Percentiles rank a stretch among this genome's conserved stretches.
These are phyloP conservation scores for Lachnellula hyalina DNA, from an alignment of 2,329 filamentous ascomycete species.

Conservation along the genomic window DNA sequence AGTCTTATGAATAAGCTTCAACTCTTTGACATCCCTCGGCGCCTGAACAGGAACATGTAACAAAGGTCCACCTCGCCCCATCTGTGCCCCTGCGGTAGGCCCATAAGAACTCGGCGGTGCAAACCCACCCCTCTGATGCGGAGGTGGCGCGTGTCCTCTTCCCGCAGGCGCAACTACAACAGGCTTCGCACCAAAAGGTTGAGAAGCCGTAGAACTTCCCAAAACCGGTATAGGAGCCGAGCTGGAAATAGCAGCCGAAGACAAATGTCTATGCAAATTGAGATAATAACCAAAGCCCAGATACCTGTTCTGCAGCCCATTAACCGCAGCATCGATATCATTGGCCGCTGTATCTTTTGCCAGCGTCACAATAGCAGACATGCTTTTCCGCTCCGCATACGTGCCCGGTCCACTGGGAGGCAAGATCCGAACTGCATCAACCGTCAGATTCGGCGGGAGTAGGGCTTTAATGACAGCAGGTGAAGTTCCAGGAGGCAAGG, in stretches of 20 bases:
- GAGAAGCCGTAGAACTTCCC: conserved; percentile 38
- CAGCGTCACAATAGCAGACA: conserved; percentile 74
- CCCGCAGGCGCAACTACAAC: conserved; percentile 40
- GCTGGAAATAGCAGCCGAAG: conserved; percentile 62
- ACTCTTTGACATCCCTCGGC: conserved; percentile 70
- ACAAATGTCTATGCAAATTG: conserved; percentile 74
- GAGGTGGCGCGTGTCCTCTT: conserved; percentile 43
- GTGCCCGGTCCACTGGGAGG: conserved; percentile 45
- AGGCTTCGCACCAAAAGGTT: conserved; percentile 74
- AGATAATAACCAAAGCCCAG: conserved; percentile 81
- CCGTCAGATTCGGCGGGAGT: conserved; percentile 53
- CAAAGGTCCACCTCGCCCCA: conserved; percentile 39
- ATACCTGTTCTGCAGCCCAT: conserved; percentile 74
- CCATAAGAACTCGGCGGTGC: conserved; percentile 71
- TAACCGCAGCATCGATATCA: conserved; percentile 78
- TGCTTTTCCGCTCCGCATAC: conserved; percentile 61
- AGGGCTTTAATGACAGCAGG: conserved; percentile 55
- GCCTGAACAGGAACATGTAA: conserved; percentile 67
- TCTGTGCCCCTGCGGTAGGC: conserved; percentile 19
- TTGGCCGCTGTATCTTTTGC: conserved; percentile 74
- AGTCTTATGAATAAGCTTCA: conserved; percentile 82
- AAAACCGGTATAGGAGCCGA: conserved; percentile 40
- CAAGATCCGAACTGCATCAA: conserved; percentile 70
- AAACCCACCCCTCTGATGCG: conserved; percentile 54
- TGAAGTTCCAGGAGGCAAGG: conserved; percentile 55